Evolutionary conservation across 257 asterid species (phyloP), one percentile per base, ranked within the genome.

Genomic region (Striga asiatica): DNA sequence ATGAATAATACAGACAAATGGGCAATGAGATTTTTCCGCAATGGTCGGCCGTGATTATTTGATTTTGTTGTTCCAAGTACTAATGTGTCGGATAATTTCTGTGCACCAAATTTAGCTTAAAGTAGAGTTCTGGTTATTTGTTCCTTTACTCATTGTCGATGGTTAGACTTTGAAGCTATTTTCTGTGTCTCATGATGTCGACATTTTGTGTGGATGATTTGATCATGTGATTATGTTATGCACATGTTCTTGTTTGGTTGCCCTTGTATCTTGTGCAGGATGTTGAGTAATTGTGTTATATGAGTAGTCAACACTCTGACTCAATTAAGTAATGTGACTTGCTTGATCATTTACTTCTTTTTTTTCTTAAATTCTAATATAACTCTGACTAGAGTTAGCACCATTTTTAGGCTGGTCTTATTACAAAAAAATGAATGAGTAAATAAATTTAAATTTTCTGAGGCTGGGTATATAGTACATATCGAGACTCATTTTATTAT

Each of bases 231-330:
- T 28, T 27, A 16, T n/a, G 14, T 20, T 12, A 19, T 53, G 2
- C 42, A 16, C 31, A 24, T 12, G n/a, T 52, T 50, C 17, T 25
- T 51, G 50, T 8, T 34, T 18, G 17, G 34, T 5, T 27, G 35
- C 51, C 50, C 20, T 17, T 54, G 56, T 58, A 48, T 60, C 67
- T 34, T 69, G 41, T 28, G 66, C 18, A 21, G 57, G 64, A 50
- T 58, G 63, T 67, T 58, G 63, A 58, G 64, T 66, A 39, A 22
- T 23, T 43, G 28, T 47, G 41, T 61, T 34, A 21, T 27, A 35
- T 57, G 64, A 62, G 67, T 69, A 60, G n/a, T n/a, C n/a, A n/a
- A n/a, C n/a, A n/a, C n/a, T n/a, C 4, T 49, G 32, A 42, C 60
- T 64, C 29, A 35, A 32, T 50, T 12, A 32, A 32, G 31, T 34